Conservation (phyloP, 805 yeast species). For the Ascoidea tarda region DNA sequence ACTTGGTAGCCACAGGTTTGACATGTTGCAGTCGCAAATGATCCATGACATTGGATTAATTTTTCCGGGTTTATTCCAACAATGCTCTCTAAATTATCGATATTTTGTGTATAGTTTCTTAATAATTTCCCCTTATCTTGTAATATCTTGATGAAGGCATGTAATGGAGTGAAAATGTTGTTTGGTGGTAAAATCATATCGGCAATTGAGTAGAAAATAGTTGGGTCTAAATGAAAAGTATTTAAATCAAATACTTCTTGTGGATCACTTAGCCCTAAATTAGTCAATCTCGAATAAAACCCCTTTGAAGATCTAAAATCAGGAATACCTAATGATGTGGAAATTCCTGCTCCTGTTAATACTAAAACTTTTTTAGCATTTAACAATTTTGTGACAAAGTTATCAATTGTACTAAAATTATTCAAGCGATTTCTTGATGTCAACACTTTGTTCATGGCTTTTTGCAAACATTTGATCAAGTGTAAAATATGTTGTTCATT, state of each 20-base stretch:
- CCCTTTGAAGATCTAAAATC: constrained; percentile 88
- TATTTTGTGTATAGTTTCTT: constrained; percentile 83
- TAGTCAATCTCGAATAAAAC: constrained; percentile 53
- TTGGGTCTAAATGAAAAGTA: constrained; percentile 63
- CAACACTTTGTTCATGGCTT: constrained; percentile 51
- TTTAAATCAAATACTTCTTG: constrained; percentile 77
- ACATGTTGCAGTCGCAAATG: constrained; percentile 81
- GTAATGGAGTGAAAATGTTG: constrained; percentile 56
- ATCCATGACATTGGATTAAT: constrained; percentile 84
- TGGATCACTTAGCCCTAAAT: constrained; percentile 68
- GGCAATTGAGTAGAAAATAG: constrained; percentile 76
- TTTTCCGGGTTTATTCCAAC: constrained; percentile 60
- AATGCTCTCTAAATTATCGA: constrained; percentile 73
- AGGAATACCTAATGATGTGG: constrained; percentile 82
- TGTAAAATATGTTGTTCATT: constrained; percentile 31
- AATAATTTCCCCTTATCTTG: constrained; percentile 67
- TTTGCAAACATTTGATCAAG: constrained; percentile 38
- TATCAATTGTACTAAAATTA: constrained; percentile 41
- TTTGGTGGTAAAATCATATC: constrained; percentile 72
- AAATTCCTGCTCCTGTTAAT: constrained; percentile 87
- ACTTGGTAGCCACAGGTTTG: constrained; percentile 55
- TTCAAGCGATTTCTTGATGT: constrained; percentile 40
- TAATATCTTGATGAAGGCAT: constrained; percentile 59
- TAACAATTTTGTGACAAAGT: constrained; percentile 38
- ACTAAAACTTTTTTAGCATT: constrained; percentile 51